A percentile compares a stretch with the other conserved stretches of the same genome.
These are phyloP conservation scores for Senecio squalidus DNA, from an alignment of 140 eudicot species.

Conservation along the genomic window DNA sequence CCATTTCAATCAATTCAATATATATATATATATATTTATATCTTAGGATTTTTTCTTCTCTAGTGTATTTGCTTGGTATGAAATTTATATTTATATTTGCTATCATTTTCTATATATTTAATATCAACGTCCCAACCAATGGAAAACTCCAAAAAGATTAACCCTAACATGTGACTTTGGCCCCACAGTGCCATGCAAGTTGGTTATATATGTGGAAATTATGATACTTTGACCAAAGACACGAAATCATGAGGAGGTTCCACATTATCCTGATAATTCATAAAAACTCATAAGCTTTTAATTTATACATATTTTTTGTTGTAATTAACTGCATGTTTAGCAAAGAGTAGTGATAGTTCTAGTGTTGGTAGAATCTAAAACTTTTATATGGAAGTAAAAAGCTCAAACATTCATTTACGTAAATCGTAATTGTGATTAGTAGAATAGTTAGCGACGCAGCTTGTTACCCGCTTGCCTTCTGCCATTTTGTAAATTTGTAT, in stretches of 20 bases:
- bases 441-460: no score
- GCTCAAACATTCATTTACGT: no score
- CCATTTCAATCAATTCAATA: neutral
- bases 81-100: neutral
- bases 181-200: slow-evolving; percentile 36
- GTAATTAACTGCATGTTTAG: no score
- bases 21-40: neutral
- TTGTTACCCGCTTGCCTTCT: no score
- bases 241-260: slow-evolving; percentile 13
- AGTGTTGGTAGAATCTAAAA: no score
- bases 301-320: no score
- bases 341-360: no score
- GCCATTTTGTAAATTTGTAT: no score
- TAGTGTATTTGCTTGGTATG: neutral
- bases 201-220: slow-evolving; percentile 33
- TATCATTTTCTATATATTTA: neutral
- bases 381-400: no score
- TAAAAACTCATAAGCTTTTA: neutral
- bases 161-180: slow-evolving; percentile 34
- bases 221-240: slow-evolving; percentile 31
- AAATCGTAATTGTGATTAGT: no score
- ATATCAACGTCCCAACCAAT: slow-evolving; percentile 8
- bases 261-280: slow-evolving; percentile 10
- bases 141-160: slow-evolving; percentile 30
- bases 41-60: neutral